These are phyloP conservation scores for Alternaria postmessia DNA, from an alignment of 2,329 filamentous ascomycete species.

Conservation along the genomic window DNA sequence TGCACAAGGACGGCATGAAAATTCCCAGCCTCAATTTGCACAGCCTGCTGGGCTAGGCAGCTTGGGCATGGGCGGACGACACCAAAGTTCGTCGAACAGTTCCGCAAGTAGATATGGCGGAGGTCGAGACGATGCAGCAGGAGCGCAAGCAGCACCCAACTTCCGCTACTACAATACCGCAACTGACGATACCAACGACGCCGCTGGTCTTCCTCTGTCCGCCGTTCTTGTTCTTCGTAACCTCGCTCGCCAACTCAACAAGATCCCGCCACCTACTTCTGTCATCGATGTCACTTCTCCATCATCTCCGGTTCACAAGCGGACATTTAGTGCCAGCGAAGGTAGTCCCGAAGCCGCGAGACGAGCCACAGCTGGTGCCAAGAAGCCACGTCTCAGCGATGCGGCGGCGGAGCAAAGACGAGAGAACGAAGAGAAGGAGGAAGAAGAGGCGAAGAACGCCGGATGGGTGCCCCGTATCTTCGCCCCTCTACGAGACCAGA, in stretches of 20 bases:
- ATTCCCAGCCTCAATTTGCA: slow-evolving; percentile 42
- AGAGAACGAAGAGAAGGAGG: slow-evolving; percentile 50
- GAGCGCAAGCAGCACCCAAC: slow-evolving; percentile 34
- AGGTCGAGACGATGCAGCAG: slow-evolving; percentile 23
- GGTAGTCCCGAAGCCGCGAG: slow-evolving; percentile 35
- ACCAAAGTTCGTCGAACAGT: slow-evolving; percentile 21
- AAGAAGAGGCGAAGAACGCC: slow-evolving; percentile 59
- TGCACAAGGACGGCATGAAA: slow-evolving; percentile 29
- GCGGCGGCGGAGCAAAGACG: slow-evolving; percentile 40
- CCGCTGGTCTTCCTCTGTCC: slow-evolving; percentile 80
- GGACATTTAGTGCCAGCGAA: slow-evolving; percentile 41
- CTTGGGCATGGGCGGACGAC: slow-evolving; percentile 37
- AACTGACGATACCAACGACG: slow-evolving; percentile 62
- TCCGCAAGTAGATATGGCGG: slow-evolving; percentile 34
- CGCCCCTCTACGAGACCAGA: slow-evolving; percentile 68
- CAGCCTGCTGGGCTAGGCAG: slow-evolving; percentile 41
- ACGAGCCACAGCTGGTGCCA: slow-evolving; percentile 46
- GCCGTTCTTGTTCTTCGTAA: slow-evolving; percentile 81
- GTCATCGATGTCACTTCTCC: slow-evolving; percentile 34
- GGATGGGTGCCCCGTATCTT: slow-evolving; percentile 75
- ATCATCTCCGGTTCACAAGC: slow-evolving; percentile 40
- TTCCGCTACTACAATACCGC: slow-evolving; percentile 57
- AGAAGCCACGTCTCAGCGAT: slow-evolving; percentile 53
- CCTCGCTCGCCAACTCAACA: slow-evolving; percentile 64
- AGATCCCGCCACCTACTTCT: slow-evolving; percentile 42